Base-by-base conservation (phyloP, 2,329 filamentous ascomycete species). In the Ophiostoma novo-ulmi region DNA sequence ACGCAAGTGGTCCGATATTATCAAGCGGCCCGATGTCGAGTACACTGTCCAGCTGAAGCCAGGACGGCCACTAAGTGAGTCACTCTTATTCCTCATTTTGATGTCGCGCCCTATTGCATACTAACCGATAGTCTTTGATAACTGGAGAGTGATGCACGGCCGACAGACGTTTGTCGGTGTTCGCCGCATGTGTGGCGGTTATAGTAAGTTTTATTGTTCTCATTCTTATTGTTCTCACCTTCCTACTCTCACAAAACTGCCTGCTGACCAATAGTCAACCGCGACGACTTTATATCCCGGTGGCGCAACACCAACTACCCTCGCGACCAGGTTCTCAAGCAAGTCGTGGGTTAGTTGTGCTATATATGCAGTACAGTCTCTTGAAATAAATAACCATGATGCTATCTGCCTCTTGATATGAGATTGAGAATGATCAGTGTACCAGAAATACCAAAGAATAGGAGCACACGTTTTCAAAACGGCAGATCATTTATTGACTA, bases 121-220 rank as follows among this genome's bases (percentile, higher is more conserved):
- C 39, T 70, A 20, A 52, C 55, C 5, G 10, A 38, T 75, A 91
- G 91, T 98, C 66, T 97, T 99, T 79, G 92, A 99, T 78, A 98
- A 99, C 77, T 97, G 94, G 93, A 87, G 95, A 72, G 91, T 97
- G 44, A 81, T 98, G 75, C 95, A 99, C 79, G 95, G 94, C 0
- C 85, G 95, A 75, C 89, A 89, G 69, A 87, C 87, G 0, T 99
- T 98, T 77, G 90, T 89, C 6, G 95, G 95, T 1, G 88, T 91
- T 77, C 85, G 95, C 74, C 88, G 94, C 74, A 91, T 99, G 77
- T 97, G 94, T 79, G 95, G 95, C 72, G 94, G 87, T 11, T 98
- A 98, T 76, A 90, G 92, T 93, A 82, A 84, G 90, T 87, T 26
- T 2, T 10, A 7, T 38, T 36, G 31, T 22, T 22, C 65, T 26